Conservation (phyloP, 139 green algal species). For the Coccomyxa sp. region DNA sequence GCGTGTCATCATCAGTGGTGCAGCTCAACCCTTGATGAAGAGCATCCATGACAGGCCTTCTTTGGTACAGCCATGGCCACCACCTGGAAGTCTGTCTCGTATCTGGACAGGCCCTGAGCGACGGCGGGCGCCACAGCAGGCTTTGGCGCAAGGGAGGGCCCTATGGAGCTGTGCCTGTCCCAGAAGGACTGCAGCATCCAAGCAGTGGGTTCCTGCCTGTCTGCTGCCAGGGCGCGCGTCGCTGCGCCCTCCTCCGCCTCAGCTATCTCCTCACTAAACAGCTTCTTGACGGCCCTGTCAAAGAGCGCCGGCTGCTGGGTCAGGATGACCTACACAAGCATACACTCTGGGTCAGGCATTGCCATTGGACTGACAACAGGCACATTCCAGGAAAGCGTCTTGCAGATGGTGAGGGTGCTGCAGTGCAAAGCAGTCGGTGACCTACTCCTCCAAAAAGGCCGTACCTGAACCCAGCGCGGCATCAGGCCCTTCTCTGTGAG, state of each 20-base stretch:
- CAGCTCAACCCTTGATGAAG: not conserved
- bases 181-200: conserved; percentile 47
- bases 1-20: not conserved
- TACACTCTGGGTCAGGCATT: not conserved
- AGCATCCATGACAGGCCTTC: too few relatives aligned
- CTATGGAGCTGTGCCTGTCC: conserved; percentile 6
- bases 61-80: not conserved
- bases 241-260: not conserved
- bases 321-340: conserved; percentile 30
- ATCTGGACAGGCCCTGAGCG: conserved; percentile 31
- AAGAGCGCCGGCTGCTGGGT: conserved; percentile 60
- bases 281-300: conserved; percentile 51
- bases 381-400: not conserved
- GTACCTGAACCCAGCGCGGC: conserved; percentile 22
- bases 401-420: not conserved
- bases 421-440: not conserved
- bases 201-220: conserved; percentile 3
- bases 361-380: not conserved
- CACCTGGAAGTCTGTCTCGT: conserved; percentile 59
- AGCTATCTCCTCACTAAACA: conserved; percentile 43
- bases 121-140: too few relatives aligned
- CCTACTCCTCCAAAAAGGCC: not conserved
- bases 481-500: conserved; percentile 59
- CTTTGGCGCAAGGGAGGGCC: not conserved
- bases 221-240: too few relatives aligned